A percentile compares a stretch with the other conserved stretches of the same genome.
These are phyloP conservation scores for Leccinum uliginosum DNA, from an alignment of 768 basidiomycete genomes.

Conservation along the genomic window DNA sequence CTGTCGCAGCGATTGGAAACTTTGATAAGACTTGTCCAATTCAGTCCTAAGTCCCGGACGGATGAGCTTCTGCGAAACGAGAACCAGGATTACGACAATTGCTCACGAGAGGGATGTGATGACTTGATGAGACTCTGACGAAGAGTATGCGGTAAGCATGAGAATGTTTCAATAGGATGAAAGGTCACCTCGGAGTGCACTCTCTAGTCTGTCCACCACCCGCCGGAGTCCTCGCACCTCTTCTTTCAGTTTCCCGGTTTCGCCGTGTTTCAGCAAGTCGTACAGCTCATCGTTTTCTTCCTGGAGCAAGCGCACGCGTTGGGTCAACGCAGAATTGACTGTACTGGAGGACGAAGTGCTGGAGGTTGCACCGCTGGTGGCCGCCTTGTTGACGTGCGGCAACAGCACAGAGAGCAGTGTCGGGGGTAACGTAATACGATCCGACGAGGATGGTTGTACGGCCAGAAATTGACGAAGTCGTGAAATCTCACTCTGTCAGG, in stretches of 20 bases:
- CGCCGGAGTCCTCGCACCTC: slow-evolving; percentile 68
- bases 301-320: slow-evolving; percentile 67
- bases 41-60: slow-evolving; percentile 50
- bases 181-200: slow-evolving; percentile 66
- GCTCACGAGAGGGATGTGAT: slow-evolving; percentile 72
- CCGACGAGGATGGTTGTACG: slow-evolving; percentile 57
- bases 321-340: slow-evolving; percentile 69
- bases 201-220: slow-evolving; percentile 65
- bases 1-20: slow-evolving; percentile 46
- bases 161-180: background rate
- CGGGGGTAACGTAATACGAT: slow-evolving; percentile 67
- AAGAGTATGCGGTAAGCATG: slow-evolving; percentile 5
- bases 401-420: slow-evolving; percentile 63
- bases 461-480: slow-evolving; percentile 63
- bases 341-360: slow-evolving; percentile 44
- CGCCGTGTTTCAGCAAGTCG: slow-evolving; percentile 64
- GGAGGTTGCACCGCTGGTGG: slow-evolving; percentile 26
- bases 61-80: slow-evolving; percentile 10
- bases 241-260: slow-evolving; percentile 79
- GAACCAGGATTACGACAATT: background rate
- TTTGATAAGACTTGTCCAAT: slow-evolving; percentile 71
- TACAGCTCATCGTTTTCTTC: slow-evolving; percentile 89
- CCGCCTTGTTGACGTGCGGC: slow-evolving; percentile 55
- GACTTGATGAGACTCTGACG: slow-evolving; percentile 73
- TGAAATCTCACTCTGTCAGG: slow-evolving; percentile 63